phyloP scores from a whole-genome alignment of 257 asterid genomes.

The Paulownia fortunei region DNA sequence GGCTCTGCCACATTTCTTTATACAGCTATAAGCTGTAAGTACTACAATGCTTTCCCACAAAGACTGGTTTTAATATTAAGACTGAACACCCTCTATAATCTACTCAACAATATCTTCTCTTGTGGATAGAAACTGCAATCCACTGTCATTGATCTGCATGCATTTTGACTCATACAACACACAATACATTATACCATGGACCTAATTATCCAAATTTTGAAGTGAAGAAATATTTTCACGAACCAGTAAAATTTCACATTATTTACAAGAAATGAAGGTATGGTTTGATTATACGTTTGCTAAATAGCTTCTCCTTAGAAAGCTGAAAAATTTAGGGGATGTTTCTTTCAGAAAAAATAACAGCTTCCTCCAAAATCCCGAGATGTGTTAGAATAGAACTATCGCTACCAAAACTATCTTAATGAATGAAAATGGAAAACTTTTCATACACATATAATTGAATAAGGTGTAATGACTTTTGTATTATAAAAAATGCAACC shows the following conservation, averaged over 20 bases:
- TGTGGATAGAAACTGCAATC: neutral
- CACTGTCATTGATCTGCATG: neutral
- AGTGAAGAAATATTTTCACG: neutral
- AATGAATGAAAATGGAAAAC: neutral
- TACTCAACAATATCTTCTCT: neutral
- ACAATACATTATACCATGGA: neutral
- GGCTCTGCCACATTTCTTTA: conserved; percentile 6
- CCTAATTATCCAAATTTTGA: neutral
- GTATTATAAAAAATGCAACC: conserved; percentile 7
- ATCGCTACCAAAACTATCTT: neutral
- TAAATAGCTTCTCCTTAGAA: conserved; percentile 14
- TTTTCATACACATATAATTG: neutral
- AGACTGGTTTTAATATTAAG: neutral
- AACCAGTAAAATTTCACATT: neutral
- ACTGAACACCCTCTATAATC: neutral
- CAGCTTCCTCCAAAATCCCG: too few species aligned
- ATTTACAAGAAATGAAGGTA: neutral
- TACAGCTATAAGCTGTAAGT: conserved; percentile 1
- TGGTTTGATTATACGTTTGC: neutral
- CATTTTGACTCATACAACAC: neutral
- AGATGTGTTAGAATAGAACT: neutral
- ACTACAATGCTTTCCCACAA: neutral
- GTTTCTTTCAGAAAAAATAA: neutral
- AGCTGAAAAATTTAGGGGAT: neutral
- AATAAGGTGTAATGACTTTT: neutral